Evolutionary conservation across 108 stramenopile species (phyloP), one percentile per base, ranked within the genome.

Genomic region (Hondaea fermentalgiana): DNA sequence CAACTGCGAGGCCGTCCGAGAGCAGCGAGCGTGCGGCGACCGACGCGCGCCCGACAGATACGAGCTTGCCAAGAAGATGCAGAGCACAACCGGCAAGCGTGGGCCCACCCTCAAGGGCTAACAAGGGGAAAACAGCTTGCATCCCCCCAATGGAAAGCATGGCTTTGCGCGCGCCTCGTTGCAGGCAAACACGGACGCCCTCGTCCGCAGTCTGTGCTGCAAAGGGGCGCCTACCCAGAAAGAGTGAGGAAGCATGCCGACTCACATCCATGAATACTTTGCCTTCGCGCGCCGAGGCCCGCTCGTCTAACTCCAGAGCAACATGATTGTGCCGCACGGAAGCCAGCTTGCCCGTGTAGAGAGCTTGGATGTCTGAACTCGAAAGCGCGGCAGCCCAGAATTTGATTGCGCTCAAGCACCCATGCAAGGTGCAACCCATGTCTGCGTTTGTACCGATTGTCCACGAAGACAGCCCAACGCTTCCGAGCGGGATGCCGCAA

Each of bases 301-400:
- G 45, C 51, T 83, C 76, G 76, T 83, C 76, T 14, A 83, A 4
- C 76, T 53, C 49, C 10, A 83, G 76, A 47, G 23, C 76, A 23
- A 83, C 64, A 17, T 42, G 76, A 4, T 83, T 83, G 3, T 43
- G 14, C 8, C 51, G 49, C 43, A 83, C 51, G 19, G 76, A 6
- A 6, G 45, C 12, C 16, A 17, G 10, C 28, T 47, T 25, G 4
- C 25, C 45, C 28, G 23, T 28, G 76, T 3, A 83, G 45, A 83
- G n/a, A 8, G 45, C 76, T 0, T 53, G 12, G 0, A 83, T 53
- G 19, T 83, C 49, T 6, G 45, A n/a, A 8, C 43, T 6, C 12
- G 45, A 19, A 23, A 83, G 76, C 49, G 76, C 76, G 23, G 45
- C 76, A 83, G n/a, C n/a, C 76, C 76, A 83, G 49, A 83, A 83